Evolutionary conservation across 2,329 filamentous ascomycete genomes (phyloP).

Genomic region (Didymella exigua): DNA sequence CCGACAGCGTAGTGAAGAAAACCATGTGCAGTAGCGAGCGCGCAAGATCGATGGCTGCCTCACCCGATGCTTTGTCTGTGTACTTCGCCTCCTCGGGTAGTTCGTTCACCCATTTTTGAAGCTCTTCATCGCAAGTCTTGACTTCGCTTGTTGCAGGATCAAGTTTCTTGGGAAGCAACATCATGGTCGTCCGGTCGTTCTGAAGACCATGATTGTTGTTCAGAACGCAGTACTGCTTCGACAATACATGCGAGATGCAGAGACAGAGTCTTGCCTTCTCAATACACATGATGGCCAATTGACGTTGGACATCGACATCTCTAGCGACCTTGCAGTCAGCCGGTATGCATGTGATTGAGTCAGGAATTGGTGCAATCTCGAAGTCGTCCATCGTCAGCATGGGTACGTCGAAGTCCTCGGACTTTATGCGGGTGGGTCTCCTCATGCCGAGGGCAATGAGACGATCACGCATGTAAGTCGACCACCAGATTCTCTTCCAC

Average conservation of each 20-base stretch:
- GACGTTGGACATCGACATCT: slow-evolving; percentile 73
- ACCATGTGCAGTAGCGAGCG: slow-evolving; percentile 91
- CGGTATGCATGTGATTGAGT: slow-evolving; percentile 71
- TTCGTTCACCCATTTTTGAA: slow-evolving; percentile 76
- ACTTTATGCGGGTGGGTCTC: slow-evolving; percentile 87
- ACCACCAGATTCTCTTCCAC: slow-evolving; percentile 98
- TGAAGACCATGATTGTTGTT: slow-evolving; percentile 76
- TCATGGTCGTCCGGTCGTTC: slow-evolving; percentile 77
- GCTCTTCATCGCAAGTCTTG: slow-evolving; percentile 75
- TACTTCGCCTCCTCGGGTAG: slow-evolving; percentile 76
- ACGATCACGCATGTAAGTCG: slow-evolving; percentile 92
- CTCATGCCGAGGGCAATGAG: slow-evolving; percentile 93
- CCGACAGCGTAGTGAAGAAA: slow-evolving; percentile 88
- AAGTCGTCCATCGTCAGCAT: slow-evolving; percentile 88
- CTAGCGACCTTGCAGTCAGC: slow-evolving; percentile 72
- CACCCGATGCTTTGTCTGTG: slow-evolving; percentile 63
- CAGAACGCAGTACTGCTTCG: slow-evolving; percentile 89
- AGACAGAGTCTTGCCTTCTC: slow-evolving; percentile 89
- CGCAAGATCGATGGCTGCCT: slow-evolving; percentile 68
- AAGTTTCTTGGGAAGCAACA: slow-evolving; percentile 88
- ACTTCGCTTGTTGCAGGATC: slow-evolving; percentile 83
- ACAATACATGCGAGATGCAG: slow-evolving; percentile 86
- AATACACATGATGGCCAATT: slow-evolving; percentile 87
- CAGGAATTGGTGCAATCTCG: slow-evolving; percentile 71
- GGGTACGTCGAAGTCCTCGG: slow-evolving; percentile 90